Evolutionary conservation across 257 asterid species (phyloP).

Genomic region (Avicennia marina): DNA sequence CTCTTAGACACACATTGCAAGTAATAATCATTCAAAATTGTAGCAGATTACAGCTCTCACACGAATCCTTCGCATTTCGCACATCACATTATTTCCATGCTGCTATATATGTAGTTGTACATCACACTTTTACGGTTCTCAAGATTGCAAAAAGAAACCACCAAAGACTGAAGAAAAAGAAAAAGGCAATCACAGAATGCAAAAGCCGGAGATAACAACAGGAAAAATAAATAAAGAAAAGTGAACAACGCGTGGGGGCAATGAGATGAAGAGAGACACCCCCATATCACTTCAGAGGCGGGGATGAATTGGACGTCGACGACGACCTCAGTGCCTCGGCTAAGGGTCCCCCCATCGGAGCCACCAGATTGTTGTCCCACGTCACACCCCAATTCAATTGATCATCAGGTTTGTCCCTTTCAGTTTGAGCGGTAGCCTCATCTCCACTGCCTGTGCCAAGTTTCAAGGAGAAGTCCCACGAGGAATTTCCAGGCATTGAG

Average conservation of each 20-base stretch:
- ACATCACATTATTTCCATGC: no score
- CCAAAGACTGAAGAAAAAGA: no score
- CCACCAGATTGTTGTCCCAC: conserved; percentile 40
- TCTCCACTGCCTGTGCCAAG: conserved; percentile 57
- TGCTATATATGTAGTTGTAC: no score
- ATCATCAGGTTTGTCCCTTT: conserved; percentile 28
- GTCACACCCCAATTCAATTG: conserved; percentile 33
- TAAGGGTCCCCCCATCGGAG: conserved; percentile 73
- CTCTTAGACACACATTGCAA: no score
- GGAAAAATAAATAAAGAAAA: no score
- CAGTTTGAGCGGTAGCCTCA: conserved; percentile 21
- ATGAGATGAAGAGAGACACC: no score
- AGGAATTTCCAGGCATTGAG: conserved; percentile 45
- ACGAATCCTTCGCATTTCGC: no score
- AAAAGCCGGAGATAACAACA: no score
- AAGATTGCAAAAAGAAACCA: not conserved
- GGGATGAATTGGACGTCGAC: conserved; percentile 42
- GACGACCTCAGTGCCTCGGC: conserved; percentile 79
- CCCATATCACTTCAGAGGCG: conserved; percentile 36
- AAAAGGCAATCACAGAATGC: no score
- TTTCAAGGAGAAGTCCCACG: conserved; percentile 67
- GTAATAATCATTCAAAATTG: no score
- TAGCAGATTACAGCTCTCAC: no score
- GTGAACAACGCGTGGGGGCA: no score
- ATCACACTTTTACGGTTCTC: not conserved